phyloP scores from a whole-genome alignment of 2,329 filamentous ascomycete species.

The Fusarium goolgardi region DNA sequence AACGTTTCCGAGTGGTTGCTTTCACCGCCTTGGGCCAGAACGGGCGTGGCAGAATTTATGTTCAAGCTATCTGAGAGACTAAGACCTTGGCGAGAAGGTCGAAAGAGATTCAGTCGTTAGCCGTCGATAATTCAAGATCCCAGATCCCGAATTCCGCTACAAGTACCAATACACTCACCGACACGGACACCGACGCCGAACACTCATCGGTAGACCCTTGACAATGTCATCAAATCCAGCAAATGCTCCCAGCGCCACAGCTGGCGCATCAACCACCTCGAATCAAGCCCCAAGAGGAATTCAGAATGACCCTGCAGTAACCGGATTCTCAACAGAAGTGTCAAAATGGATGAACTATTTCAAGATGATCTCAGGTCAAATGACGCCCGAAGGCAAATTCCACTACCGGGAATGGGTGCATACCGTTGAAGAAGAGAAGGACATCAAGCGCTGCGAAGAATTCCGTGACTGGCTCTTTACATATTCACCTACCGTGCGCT shows the following conservation, averaged over 20 bases:
- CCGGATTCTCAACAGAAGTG: slow-evolving; percentile 71
- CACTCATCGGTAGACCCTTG: background rate
- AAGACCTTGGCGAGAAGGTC: slow-evolving; percentile 29
- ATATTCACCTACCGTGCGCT: slow-evolving; percentile 87
- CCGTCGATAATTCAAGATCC: slow-evolving; percentile 5
- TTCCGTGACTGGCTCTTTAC: slow-evolving; percentile 85
- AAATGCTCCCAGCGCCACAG: slow-evolving; percentile 28
- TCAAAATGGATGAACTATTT: slow-evolving; percentile 87
- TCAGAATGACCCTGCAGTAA: slow-evolving; percentile 69
- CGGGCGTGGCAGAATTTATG: slow-evolving; percentile 31
- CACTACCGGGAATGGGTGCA: slow-evolving; percentile 84
- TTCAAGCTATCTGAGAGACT: slow-evolving; percentile 11
- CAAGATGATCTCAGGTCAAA: slow-evolving; percentile 78
- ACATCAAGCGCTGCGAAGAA: slow-evolving; percentile 84
- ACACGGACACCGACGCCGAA: background rate
- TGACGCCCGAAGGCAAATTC: slow-evolving; percentile 75
- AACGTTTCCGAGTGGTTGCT: background rate
- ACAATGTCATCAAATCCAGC: slow-evolving; percentile 41
- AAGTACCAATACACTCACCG: slow-evolving; percentile 11
- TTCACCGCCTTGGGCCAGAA: slow-evolving; percentile 40
- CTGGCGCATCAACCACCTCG: slow-evolving; percentile 32
- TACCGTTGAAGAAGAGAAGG: slow-evolving; percentile 76
- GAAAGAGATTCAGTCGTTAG: slow-evolving; percentile 19
- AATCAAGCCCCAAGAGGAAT: slow-evolving; percentile 52
- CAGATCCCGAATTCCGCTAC: slow-evolving; percentile 13